These are phyloP conservation scores for Tolypocladium album DNA, from an alignment of 2,329 filamentous ascomycete species.

Conservation along the genomic window DNA sequence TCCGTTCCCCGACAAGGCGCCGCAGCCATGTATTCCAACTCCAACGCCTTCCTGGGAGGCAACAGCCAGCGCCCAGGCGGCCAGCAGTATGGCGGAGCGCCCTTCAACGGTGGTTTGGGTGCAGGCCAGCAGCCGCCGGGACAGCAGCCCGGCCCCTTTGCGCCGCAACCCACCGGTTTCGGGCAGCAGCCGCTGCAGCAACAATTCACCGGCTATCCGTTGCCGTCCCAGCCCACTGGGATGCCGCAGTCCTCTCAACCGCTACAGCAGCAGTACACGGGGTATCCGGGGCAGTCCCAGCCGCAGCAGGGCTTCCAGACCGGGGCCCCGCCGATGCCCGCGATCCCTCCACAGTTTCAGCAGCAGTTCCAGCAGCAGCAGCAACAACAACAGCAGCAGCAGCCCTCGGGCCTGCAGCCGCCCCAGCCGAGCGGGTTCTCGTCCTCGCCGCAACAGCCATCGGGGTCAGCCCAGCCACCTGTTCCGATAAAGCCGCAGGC, in stretches of 20 bases:
- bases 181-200: conserved; percentile 40
- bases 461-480: conserved; percentile 38
- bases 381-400: conserved; percentile 15
- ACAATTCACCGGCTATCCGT: conserved; percentile 51
- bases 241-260: conserved; percentile 47
- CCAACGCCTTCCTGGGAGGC: conserved; percentile 73
- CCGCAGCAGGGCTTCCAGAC: conserved; percentile 53
- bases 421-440: conserved; percentile 35
- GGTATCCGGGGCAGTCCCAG: conserved; percentile 40
- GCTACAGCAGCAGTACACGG: conserved; percentile 58
- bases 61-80: conserved; percentile 64
- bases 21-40: conserved; percentile 72
- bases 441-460: conserved; percentile 37
- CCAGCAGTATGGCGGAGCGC: conserved; percentile 27
- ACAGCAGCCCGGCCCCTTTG: conserved; percentile 44
- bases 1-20: not conserved
- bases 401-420: conserved; percentile 22
- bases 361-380: conserved; percentile 47
- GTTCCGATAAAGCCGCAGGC: conserved; percentile 55
- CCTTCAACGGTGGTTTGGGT: conserved; percentile 40
- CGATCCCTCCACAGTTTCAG: conserved; percentile 49
- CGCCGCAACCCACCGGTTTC: conserved; percentile 50
- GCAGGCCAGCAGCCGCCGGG: conserved; percentile 28
- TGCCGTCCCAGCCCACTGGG: conserved; percentile 33
- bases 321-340: conserved; percentile 47